Evolutionary conservation across 495 filamentous ascomycete genomes (phyloP).

Genomic region (Parachaetomium inaequale): DNA sequence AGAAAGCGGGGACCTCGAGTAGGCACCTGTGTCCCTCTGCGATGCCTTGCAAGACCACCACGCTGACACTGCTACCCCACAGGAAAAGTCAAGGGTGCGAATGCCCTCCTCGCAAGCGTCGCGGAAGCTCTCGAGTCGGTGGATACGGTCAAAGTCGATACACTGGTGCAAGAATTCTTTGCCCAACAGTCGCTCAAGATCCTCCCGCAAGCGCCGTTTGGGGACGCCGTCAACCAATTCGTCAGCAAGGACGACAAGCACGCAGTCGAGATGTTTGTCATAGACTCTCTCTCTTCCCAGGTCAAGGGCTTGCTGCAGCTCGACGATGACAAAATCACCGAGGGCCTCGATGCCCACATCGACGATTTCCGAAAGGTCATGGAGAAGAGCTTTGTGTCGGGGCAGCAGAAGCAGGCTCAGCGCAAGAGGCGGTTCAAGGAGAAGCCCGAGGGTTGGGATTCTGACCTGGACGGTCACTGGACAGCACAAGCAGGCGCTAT

Average conservation of each 20-base stretch:
- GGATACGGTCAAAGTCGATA: constrained; percentile 81
- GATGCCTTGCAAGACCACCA: neutral
- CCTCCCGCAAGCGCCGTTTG: constrained; percentile 83
- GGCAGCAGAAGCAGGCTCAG: constrained; percentile 57
- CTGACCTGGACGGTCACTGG: constrained; percentile 81
- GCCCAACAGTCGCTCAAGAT: constrained; percentile 82
- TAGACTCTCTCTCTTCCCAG: constrained; percentile 71
- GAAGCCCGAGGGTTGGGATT: constrained; percentile 84
- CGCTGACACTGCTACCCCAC: constrained; percentile 9
- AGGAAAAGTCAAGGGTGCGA: constrained; percentile 37
- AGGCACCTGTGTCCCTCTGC: constrained; percentile 14
- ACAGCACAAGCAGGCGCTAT: constrained; percentile 70
- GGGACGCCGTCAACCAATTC: constrained; percentile 89
- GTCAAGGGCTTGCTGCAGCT: constrained; percentile 70
- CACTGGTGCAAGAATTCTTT: constrained; percentile 81
- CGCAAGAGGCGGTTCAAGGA: constrained; percentile 56
- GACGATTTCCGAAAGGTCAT: constrained; percentile 63
- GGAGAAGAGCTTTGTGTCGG: constrained; percentile 68
- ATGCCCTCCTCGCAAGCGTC: constrained; percentile 55
- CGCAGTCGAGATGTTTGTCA: constrained; percentile 85
- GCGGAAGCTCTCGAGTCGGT: constrained; percentile 56
- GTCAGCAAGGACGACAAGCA: constrained; percentile 95
- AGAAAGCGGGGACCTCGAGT: constrained; percentile 57
- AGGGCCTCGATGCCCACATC: constrained; percentile 65
- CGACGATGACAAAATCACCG: constrained; percentile 58